Conservation (phyloP, 129 eudicot species). For the Cynara cardunculus region DNA sequence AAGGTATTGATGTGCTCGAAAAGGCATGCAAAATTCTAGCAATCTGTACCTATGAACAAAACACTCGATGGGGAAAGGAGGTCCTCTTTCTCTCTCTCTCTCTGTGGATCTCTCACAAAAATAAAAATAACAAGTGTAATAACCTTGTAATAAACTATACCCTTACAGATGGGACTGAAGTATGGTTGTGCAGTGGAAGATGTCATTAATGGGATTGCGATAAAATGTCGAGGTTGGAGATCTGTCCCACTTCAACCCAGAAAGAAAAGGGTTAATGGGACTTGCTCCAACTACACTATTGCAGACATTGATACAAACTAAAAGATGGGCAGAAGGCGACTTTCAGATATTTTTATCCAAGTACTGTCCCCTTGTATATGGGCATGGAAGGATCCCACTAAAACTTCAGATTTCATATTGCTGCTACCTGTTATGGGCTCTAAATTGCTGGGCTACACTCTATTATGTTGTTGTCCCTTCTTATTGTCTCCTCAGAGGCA, state of each 20-base stretch:
- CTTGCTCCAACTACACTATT: constrained; percentile 36
- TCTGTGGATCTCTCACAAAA: constrained; percentile 6
- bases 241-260: constrained; percentile 33
- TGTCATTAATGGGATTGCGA: constrained; percentile 37
- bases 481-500: constrained; percentile 28
- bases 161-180: constrained; percentile 38
- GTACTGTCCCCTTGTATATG: constrained; percentile 29
- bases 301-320: constrained; percentile 33
- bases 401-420: constrained; percentile 35
- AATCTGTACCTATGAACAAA: constrained; percentile 35
- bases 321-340: constrained; percentile 51
- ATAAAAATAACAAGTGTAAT: background rate
- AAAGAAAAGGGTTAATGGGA: constrained; percentile 39
- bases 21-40: constrained; percentile 32
- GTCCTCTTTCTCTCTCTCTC: constrained; percentile 21
- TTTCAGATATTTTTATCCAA: constrained; percentile 29
- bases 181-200: constrained; percentile 48
- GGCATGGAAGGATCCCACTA: constrained; percentile 25
- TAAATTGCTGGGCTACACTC: constrained; percentile 32
- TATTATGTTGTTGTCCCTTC: constrained; percentile 34
- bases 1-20: constrained; percentile 24
- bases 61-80: constrained; percentile 49
- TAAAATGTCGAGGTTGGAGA: constrained; percentile 43
- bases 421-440: constrained; percentile 35
- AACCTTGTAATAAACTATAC: background rate